Base-by-base conservation (phyloP, 352 stramenopile genomes). In the Phytophthora agathidicida region DNA sequence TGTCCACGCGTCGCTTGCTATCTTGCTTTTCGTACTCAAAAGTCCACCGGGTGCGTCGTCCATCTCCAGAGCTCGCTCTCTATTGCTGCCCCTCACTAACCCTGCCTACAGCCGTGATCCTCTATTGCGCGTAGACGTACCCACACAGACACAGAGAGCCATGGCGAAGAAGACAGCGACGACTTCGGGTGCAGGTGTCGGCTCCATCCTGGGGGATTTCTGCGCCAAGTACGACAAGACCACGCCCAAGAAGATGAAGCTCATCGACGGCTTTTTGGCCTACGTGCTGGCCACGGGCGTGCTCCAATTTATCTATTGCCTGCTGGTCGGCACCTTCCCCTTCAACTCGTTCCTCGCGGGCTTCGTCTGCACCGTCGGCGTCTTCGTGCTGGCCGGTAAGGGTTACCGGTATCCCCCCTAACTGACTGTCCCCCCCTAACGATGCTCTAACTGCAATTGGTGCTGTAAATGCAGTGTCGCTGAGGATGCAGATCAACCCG, bases 271-370 rank as follows among this genome's bases (percentile, higher is more conserved):
- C 44, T 97, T 96, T 65, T 83, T 97, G 16, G 86, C 79, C 50
- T 97, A 96, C 70, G 85, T 96, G 46, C 65, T 96, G 50, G 74
- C 78, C 22, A 96, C 89, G 46, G 89, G 88, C 48, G 76, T 94
- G 44, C 83, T 95, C 51, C 88, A 97, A 80, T 96, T 96, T 83
- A 76, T 96, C 66, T 97, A 97, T 85, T 96, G 88, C 73, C 45
- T 78, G 52, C 70, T 96, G 38, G 89, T 97, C 11, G 89, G 89
- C 47, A 96, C 73, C 27, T 97, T 96, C 73, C 89, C 89, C 20
- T 97, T 97, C 77, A 97, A 97, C 72, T 97, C 89, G 62, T 97
- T 97, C 68, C 74, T 97, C 30, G 89, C 89, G 14, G 88, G 88
- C 54, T 96, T 97, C 49, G 80, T 96, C 26, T 96, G 85, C 75